Evolutionary conservation across 192 early-diverging fungal species (phyloP), one percentile per base, ranked within the genome.

Genomic region (Mortierella antarctica): DNA sequence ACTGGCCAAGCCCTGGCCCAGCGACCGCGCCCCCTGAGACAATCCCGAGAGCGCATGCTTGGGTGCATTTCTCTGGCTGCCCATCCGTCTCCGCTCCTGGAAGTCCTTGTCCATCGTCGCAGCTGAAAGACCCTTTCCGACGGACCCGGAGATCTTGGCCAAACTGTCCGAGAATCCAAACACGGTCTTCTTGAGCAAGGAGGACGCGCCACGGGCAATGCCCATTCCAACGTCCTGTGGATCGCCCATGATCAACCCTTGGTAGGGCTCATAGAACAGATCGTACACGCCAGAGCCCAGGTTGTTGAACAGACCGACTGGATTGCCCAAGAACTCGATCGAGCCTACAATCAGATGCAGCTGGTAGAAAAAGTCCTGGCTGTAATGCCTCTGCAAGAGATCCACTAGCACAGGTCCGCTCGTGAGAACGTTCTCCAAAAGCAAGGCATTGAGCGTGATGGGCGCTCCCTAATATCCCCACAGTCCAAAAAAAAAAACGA

Each of bases 261-360:
- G 95, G 73, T 96, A 93, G 0, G 98, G 98, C 75, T 99, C 97
- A 83, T 98, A 99, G 81, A 99, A 99, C 53, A 98, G 91, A 73
- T 98, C 98, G 6, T 89, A 88, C 1, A 98, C 96, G 7, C 98
- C 98, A 0, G 95, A 96, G 68, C 94, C 94, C 57, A 99, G 89
- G 68, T 91, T 98, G 84, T 91, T 98, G 84, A 99, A 99, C 17
- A 99, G 80, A 2, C 98, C 97, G 3, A 99, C 96, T 2, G 98
- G 98, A 67, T 99, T 99, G 39, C 98, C 98, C 58, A 99, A 87
- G 68, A 99, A 91, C 71, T 99, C 97, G 15, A 97, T 97, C 18
- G 96, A 96, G 11, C 98, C 98, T 8, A 98, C 77, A n/a, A 96
- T 86, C 74, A 91, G 89, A 82, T 95, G 93, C 2, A 94, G 75